Base-by-base conservation (phyloP, 148 eudicot species). In the Nyssa sinensis region DNA sequence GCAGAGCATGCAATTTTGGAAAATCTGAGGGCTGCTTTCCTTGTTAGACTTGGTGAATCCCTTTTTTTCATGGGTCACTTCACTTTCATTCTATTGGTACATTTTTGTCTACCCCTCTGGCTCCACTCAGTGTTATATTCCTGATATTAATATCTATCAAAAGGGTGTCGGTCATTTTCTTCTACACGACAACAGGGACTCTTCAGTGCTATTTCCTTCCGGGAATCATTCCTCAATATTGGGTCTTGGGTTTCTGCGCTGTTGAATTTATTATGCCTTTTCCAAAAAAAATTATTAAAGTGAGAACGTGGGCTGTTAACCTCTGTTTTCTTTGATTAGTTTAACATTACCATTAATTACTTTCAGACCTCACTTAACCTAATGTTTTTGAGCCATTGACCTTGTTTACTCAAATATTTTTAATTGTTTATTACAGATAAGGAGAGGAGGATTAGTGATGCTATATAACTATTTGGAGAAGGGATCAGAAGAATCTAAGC, bases 81-180 rank as follows among this genome's bases (percentile, higher is more conserved):
- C 74, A 35, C 74, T 34, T 33, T 59, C 65, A 59, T 25, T 33
- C 51, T 5, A 16, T 35, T 21, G 3, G 49, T 25, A 59, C 63
- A 16, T 60, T 71, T 71, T 24, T 57, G 49, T 70, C 74, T n/a
- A 57, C 47, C 55, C 2, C 5, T 32, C 23, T 49, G 57, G 57
- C n/a, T 49, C 57, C 57, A 19, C 25, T 55, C 59, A 55, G 17
- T 17, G 6, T 55, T 17, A 53, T 55, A 55, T 55, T 55, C 17
- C 21, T 17, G 23, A n/a, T 8, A 17, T n/a, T 29, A 35, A 60
- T 16, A 6, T 16, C 23, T 23, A 1, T 0, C 31, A 49, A 30
- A n/a, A 24, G 14, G 17, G 58, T 39, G 66, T 61, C 32, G 57
- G 66, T 71, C 51, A 58, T 57, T 71, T 71, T 71, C 41, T 33